Evolutionary conservation across 164 flowering plant species (phyloP).

Genomic region (Warburgia ugandensis): DNA sequence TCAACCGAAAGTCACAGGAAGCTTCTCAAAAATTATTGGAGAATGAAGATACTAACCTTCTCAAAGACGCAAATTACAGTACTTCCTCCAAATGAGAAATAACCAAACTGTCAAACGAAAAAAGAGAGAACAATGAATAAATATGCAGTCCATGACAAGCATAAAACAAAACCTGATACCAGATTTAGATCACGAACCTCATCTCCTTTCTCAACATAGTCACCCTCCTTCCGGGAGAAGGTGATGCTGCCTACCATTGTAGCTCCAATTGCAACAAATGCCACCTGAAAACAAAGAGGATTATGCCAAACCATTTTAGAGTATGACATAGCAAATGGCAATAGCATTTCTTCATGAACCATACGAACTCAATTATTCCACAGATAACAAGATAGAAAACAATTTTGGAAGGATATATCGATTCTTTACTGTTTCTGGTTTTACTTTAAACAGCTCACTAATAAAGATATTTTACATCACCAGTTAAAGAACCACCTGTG

Average conservation of each 20-base stretch:
- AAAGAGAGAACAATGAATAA: neutral
- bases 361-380: no score
- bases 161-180: neutral
- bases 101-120: slow-evolving; percentile 62
- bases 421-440: no score
- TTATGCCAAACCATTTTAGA: neutral
- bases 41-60: slow-evolving; percentile 47
- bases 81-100: slow-evolving; percentile 98
- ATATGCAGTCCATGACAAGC: neutral
- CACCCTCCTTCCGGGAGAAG: slow-evolving; percentile 61
- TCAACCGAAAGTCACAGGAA: neutral
- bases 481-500: no score
- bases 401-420: no score
- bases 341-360: no score
- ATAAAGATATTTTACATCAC: no score
- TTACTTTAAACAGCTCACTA: no score
- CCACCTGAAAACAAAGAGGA: slow-evolving; percentile 52
- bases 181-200: slow-evolving; percentile 47
- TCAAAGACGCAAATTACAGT: slow-evolving; percentile 90
- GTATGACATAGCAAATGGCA: no score
- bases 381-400: no score
- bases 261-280: slow-evolving; percentile 94
- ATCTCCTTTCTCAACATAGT: slow-evolving; percentile 71
- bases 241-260: slow-evolving; percentile 98
- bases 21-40: neutral